Evolutionary conservation across 352 stramenopile species (phyloP), one percentile per base, ranked within the genome.

Genomic region (Thalassiosira hispida): DNA sequence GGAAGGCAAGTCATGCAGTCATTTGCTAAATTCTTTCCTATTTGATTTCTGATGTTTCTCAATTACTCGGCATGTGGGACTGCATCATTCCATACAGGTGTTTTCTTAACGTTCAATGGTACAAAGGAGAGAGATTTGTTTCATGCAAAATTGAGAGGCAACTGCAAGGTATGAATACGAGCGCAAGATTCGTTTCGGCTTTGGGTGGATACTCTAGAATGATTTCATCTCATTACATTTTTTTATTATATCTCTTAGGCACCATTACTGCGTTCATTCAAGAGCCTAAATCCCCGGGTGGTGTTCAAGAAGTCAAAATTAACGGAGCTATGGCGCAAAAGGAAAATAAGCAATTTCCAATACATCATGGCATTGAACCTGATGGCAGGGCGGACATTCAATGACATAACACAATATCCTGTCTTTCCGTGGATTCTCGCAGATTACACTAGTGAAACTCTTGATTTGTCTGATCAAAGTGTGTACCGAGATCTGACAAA

Each of bases 381-480:
- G 5, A 95, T 98, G 66, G 95, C 96, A 4, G 96, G 96, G 9
- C 79, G 96, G 16, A 97, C 89, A 11, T 96, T 96, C 83, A 96
- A 96, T 77, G 94, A 97, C 75, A 89, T 97, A 42, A 98, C 96
- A 18, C 88, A 94, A 62, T 99, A 99, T 85, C 97, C 98, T 16
- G 96, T 99, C 7, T 99, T 99, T 73, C 98, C 97, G 14, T 99
- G 98, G 98, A 90, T 99, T 14, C 77, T 99, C 11, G 81, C 92
- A 12, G 98, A 99, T 88, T 99, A 99, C 83, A 94, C 90, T 3
- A 97, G 93, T 27, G 79, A 95, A 23, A 94, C 90, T 14, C 89
- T 99, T 27, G 96, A 99, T 86, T 86, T 99, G 3, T 91, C 81
- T 42, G 94, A 99, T 74, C 91, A 84, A 1, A 78, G 55, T 11